Evolutionary conservation across 306 rosid genomes (phyloP).

Genomic region (Casuarina cunninghamiana): DNA sequence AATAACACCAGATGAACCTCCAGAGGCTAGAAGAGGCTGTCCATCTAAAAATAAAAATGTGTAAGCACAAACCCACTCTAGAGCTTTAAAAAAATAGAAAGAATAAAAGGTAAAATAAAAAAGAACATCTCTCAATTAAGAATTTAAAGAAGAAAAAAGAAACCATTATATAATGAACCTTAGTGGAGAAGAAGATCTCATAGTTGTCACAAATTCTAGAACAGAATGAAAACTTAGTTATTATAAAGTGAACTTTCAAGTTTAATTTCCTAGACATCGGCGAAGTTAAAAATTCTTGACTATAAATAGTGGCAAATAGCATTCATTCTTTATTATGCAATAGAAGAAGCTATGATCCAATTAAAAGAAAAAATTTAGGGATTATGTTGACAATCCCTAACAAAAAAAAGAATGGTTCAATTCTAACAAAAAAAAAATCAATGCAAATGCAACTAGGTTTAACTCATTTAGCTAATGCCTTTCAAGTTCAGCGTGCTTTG

Average conservation of each 20-base stretch:
- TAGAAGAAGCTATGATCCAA: neutral
- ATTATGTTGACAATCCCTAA: neutral
- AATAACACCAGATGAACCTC: slow-evolving; percentile 96
- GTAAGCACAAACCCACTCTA: slow-evolving; percentile 16
- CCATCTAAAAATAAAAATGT: slow-evolving; percentile 58
- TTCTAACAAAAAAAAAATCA: neutral
- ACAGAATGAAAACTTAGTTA: neutral
- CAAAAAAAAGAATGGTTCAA: neutral
- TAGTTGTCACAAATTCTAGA: neutral
- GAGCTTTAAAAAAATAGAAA: neutral
- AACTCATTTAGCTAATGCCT: neutral
- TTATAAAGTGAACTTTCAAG: neutral
- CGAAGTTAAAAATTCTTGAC: neutral
- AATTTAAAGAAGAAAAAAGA: neutral
- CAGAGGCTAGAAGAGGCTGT: slow-evolving; percentile 94
- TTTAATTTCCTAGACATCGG: neutral
- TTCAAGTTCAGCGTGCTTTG: neutral
- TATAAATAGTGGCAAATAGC: neutral
- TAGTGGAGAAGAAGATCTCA: neutral
- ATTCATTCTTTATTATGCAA: neutral
- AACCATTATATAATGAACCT: neutral
- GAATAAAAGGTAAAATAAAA: neutral
- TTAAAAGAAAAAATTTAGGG: neutral
- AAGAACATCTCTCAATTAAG: neutral
- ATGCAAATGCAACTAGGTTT: neutral